Percentiles rank a stretch among this genome's conserved stretches.
Conservation (phyloP, 805 yeast genomes). For the Dipodascus geniculatus region DNA sequence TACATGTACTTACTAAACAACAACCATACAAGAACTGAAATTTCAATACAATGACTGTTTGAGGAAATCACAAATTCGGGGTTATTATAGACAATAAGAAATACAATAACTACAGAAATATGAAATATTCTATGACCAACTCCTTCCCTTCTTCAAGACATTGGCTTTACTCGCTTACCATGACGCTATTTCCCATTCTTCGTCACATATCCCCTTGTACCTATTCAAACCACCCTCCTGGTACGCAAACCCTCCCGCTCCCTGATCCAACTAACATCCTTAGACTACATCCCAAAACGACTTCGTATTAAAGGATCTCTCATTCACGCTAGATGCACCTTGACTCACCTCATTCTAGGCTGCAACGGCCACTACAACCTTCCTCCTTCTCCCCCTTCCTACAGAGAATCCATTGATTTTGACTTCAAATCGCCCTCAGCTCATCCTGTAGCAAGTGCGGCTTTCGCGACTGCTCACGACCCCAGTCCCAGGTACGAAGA, state of each 20-base stretch:
- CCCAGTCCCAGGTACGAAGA: not conserved
- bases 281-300: not conserved
- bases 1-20: no score
- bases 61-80: not conserved
- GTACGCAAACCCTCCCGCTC: not conserved
- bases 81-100: not conserved
- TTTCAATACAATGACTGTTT: no score
- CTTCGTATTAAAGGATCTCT: not conserved
- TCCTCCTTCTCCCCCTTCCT: not conserved
- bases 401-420: not conserved
- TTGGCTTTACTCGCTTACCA: not conserved
- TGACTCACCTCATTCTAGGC: not conserved
- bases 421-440: not conserved
- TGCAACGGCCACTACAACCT: not conserved
- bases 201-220: not conserved
- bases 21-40: no score
- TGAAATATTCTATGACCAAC: no score
- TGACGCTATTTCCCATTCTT: not conserved
- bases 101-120: no score
- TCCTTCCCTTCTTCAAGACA: not conserved
- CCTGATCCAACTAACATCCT: no score
- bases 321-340: not conserved
- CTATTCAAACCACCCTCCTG: not conserved
- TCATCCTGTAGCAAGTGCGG: not conserved
- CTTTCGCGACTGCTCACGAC: not conserved